phyloP scores from a whole-genome alignment of 768 basidiomycete species.

The Lactarius sanguifluus region DNA sequence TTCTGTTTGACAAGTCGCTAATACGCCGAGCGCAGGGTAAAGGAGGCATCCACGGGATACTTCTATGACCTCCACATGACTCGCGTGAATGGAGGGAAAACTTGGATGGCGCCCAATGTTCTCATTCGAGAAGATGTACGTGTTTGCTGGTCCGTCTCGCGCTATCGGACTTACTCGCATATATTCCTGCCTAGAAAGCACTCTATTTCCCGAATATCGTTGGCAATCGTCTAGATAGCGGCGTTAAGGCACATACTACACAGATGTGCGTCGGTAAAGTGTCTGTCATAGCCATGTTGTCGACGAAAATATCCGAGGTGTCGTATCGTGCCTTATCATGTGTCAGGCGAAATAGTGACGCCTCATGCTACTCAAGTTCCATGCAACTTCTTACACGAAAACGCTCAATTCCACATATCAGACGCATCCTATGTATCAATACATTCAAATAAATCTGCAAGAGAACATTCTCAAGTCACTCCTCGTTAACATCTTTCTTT shows the following conservation, averaged over 20 bases:
- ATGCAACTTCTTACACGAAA: constrained; percentile 68
- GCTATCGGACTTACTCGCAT: constrained; percentile 2
- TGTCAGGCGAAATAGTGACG: not conserved
- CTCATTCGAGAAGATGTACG: constrained; percentile 89
- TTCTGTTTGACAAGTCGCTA: constrained; percentile 46
- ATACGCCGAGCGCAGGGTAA: constrained; percentile 42
- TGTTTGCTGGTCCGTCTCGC: constrained; percentile 23
- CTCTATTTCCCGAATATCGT: constrained; percentile 86
- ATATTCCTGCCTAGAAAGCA: constrained; percentile 60
- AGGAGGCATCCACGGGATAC: constrained; percentile 76
- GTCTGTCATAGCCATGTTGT: constrained; percentile 79
- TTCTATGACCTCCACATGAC: constrained; percentile 85
- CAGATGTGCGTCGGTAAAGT: constrained; percentile 73
- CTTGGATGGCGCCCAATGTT: constrained; percentile 88
- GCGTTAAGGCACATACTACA: constrained; percentile 67
- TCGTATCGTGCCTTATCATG: constrained; percentile 22
- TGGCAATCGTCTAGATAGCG: constrained; percentile 64
- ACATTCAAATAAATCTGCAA: constrained; percentile 88
- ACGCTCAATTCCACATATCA: constrained; percentile 54
- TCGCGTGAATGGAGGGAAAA: constrained; percentile 83
- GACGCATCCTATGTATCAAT: constrained; percentile 63
- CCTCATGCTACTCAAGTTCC: constrained; percentile 51
- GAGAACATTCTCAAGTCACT: constrained; percentile 91
- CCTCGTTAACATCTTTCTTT: constrained; percentile 82
- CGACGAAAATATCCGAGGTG: constrained; percentile 87